A percentile compares a stretch with the other conserved stretches of the same genome.
phyloP scores from a whole-genome alignment of 1,284 basidiomycete genomes.

The Trametes hirsuta region DNA sequence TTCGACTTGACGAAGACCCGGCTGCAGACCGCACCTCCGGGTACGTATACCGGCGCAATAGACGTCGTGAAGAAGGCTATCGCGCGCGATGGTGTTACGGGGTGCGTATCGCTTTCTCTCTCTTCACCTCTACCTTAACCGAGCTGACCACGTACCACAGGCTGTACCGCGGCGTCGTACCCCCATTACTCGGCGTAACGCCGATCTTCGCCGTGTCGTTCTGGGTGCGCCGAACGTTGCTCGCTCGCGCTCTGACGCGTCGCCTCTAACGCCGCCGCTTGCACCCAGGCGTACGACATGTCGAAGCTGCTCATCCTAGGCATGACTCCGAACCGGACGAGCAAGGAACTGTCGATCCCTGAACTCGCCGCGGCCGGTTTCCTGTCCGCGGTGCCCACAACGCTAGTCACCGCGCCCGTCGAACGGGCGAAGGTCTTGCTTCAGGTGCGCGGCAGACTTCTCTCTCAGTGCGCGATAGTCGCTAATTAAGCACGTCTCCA shows the following conservation, averaged over 20 bases:
- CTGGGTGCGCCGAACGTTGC: constrained; percentile 68
- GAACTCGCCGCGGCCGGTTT: constrained; percentile 95
- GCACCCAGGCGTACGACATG: constrained; percentile 85
- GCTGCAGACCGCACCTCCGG: constrained; percentile 90
- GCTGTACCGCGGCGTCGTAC: constrained; percentile 95
- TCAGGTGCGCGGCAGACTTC: constrained; percentile 56
- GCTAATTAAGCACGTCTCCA: background rate
- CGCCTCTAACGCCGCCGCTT: background rate
- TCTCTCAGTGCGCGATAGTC: background rate
- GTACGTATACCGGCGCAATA: constrained; percentile 89
- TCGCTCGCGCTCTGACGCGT: background rate
- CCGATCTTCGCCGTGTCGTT: constrained; percentile 99
- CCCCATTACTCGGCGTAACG: constrained; percentile 94
- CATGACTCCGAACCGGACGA: constrained; percentile 70
- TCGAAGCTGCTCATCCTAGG: constrained; percentile 89
- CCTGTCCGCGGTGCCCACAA: constrained; percentile 93
- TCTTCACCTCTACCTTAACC: background rate
- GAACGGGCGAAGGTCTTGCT: constrained; percentile 97
- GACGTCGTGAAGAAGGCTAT: constrained; percentile 94
- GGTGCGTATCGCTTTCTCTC: constrained; percentile 53
- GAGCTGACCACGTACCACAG: constrained; percentile 42
- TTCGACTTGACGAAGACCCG: constrained; percentile 98
- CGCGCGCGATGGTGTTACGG: constrained; percentile 86
- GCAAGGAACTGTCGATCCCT: constrained; percentile 65
- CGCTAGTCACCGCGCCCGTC: constrained; percentile 91